Evolutionary conservation across 805 yeast species (phyloP).

Genomic region (Ogataea neopini): DNA sequence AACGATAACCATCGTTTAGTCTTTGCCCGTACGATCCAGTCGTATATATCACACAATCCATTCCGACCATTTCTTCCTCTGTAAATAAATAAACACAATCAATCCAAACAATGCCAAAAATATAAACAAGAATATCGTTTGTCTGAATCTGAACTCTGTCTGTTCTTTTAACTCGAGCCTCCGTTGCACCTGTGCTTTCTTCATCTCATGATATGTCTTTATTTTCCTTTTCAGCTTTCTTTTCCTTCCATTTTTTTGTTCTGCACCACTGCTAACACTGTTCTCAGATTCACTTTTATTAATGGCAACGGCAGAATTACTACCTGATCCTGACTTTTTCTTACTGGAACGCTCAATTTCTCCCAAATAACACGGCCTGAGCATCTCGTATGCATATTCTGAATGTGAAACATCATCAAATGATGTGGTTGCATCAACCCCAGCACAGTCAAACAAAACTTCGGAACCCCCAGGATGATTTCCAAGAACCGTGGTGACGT

Average conservation of each 20-base stretch:
- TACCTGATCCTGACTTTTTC: constrained; percentile 22
- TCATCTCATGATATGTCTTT: constrained; percentile 16
- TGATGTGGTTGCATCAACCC: constrained; percentile 71
- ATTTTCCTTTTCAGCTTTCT: constrained; percentile 11
- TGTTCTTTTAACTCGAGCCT: constrained; percentile 4
- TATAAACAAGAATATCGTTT: constrained; percentile 18
- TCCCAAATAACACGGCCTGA: constrained; percentile 81
- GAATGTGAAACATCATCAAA: constrained; percentile 75
- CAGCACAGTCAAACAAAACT: constrained; percentile 75
- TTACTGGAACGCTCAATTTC: constrained; percentile 49
- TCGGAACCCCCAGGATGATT: constrained; percentile 88
- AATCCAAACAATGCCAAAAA: constrained; percentile 31
- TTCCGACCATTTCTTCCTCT: constrained; percentile 32
- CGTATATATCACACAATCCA: constrained; percentile 18
- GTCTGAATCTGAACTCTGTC: constrained; percentile 8
- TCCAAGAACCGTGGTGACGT: constrained; percentile 54
- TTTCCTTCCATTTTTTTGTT: constrained; percentile 5
- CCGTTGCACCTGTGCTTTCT: constrained; percentile 10
- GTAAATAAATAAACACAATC: constrained; percentile 30
- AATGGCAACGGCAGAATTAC: not conserved
- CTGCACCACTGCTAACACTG: constrained; percentile 1
- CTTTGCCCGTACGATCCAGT: not conserved
- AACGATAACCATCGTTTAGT: too few relatives aligned
- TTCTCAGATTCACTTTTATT: not conserved
- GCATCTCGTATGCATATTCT: constrained; percentile 81